These are phyloP conservation scores for Melampsora occidentalis DNA, from an alignment of 1,284 basidiomycete species.

Conservation along the genomic window DNA sequence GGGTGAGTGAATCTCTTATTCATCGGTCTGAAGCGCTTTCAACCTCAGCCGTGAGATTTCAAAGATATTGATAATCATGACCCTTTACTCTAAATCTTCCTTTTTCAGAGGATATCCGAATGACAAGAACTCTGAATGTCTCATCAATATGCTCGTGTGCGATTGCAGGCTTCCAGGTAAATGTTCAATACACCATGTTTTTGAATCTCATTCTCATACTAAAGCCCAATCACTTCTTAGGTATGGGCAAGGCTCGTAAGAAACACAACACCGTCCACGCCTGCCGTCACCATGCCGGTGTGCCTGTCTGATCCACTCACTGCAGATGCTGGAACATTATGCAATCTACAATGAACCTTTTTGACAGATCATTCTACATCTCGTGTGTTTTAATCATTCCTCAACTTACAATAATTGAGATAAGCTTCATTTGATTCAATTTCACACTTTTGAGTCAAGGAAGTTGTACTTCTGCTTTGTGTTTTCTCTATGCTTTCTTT, in stretches of 20 bases:
- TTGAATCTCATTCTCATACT: neutral
- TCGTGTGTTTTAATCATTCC: too few species aligned
- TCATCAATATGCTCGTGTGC: constrained; percentile 32
- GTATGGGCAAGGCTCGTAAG: neutral
- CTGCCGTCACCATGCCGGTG: neutral
- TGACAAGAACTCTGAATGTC: constrained; percentile 32
- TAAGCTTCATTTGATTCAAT: too few species aligned
- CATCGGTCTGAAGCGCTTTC: neutral
- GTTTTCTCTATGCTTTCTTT: too few species aligned
- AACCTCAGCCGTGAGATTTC: neutral
- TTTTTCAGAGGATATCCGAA: constrained; percentile 7
- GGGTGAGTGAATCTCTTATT: neutral
- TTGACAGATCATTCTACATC: too few species aligned
- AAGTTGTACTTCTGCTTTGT: too few species aligned
- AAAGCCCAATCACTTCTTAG: neutral
- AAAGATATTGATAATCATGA: too few species aligned
- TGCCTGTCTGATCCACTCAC: neutral
- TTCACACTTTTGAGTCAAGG: too few species aligned
- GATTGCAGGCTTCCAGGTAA: constrained; percentile 11
- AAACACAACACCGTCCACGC: neutral
- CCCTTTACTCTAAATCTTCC: too few species aligned
- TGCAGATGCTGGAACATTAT: neutral
- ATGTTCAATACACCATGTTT: neutral
- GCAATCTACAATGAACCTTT: neutral
- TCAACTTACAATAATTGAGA: too few species aligned